phyloP scores from a whole-genome alignment of 177 flowering plant genomes.

The Vitis hybrid region DNA sequence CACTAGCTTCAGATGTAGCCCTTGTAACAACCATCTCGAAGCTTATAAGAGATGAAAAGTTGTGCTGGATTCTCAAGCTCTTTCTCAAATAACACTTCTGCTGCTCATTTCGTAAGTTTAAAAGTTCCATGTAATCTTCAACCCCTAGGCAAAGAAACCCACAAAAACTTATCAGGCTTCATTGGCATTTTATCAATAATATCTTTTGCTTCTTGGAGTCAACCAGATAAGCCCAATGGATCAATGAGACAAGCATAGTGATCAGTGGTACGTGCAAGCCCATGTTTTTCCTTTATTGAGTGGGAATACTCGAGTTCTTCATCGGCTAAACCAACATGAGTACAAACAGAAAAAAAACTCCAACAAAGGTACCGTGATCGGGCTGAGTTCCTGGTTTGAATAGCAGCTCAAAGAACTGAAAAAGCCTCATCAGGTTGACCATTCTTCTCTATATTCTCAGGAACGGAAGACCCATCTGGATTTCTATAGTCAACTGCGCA shows the following conservation, averaged over 20 bases:
- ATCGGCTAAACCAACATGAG: conserved; percentile 60
- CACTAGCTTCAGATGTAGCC: too few relatives aligned
- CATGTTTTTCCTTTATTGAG: conserved; percentile 46
- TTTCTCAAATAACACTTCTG: conserved; percentile 46
- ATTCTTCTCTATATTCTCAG: conserved; percentile 14
- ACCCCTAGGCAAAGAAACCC: conserved; percentile 67
- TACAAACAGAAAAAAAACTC: conserved; percentile 55
- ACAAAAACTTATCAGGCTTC: conserved; percentile 50
- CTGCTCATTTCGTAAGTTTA: conserved; percentile 46
- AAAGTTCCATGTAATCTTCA: conserved; percentile 55
- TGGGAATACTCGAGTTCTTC: conserved; percentile 48
- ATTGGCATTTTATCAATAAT: conserved; percentile 50
- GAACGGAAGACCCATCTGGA: too few relatives aligned
- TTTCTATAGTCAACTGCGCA: too few relatives aligned
- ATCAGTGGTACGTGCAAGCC: conserved; percentile 41
- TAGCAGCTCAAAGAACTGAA: conserved; percentile 43
- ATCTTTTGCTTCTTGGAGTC: conserved; percentile 47
- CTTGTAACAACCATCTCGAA: too few relatives aligned
- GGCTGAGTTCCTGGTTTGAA: conserved; percentile 50
- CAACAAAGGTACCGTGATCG: conserved; percentile 56
- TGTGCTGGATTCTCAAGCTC: conserved; percentile 70
- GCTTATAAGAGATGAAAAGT: conserved; percentile 11
- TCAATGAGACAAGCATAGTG: conserved; percentile 69
- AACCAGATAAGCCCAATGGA: conserved; percentile 49
- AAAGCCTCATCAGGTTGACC: conserved; percentile 58